Evolutionary conservation across 2,329 filamentous ascomycete species (phyloP), one percentile per base, ranked within the genome.

Genomic region (Aspergillus bombycis): DNA sequence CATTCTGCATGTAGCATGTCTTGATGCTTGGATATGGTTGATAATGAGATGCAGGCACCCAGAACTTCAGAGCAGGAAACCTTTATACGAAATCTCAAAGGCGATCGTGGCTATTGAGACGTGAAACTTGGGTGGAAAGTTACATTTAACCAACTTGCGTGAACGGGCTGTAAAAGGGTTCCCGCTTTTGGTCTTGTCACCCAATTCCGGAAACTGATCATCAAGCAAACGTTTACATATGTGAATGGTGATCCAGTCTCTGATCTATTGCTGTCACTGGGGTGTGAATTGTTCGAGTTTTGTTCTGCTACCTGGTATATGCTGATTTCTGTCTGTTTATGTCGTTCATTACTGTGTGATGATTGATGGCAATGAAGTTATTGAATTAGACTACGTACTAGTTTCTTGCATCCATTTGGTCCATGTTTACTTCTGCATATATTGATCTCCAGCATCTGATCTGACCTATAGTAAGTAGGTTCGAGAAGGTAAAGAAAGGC

Each of bases 1-100:
- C 21, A 41, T 58, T 26, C 43, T 48, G 21, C 43, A 21, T 41
- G 28, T 19, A 21, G 54, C 26, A 57, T 28, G 38, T 57, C 41
- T 45, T 32, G 38, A 45, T 57, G n/a, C 55, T 50, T 50, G 57
- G 26, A 58, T 26, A 38, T 32, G 28, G 11, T 45, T 58, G 57
- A 58, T 50, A 16, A 58, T 50, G 57, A 50, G 16, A 50, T 58
- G 43, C 57, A 52, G 57, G 12, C 48, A 21, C 28, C 11, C 19
- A 21, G n/a, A n/a, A 32, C 16, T 52, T 32, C 26, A 34, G 16
- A 32, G 19, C 43, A 58, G 30, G 43, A 30, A 50, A n/a, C n/a
- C 14, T 21, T 34, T 11, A 50, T 12, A 28, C 6, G 56, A 50
- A 19, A 34, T n/a, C 2, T 23, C n/a, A 14, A 23, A 26, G 38